A percentile compares a stretch with the other conserved stretches of the same genome.
Evolutionary conservation across 768 basidiomycete genomes (phyloP).

Genomic region (Pleurotus eryngii): DNA sequence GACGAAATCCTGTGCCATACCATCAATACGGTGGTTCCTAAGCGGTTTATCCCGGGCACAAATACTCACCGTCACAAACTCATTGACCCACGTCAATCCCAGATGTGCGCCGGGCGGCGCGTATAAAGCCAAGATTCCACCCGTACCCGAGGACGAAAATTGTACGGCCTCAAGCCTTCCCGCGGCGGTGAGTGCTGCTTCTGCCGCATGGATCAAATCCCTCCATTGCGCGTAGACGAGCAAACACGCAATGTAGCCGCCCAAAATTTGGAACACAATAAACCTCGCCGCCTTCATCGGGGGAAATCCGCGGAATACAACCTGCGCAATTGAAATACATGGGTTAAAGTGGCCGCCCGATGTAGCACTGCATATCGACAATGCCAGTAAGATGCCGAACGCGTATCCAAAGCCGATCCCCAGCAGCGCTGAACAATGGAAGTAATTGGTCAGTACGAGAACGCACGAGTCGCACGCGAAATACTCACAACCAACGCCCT

Average conservation of each 20-base stretch:
- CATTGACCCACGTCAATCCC: constrained; percentile 47
- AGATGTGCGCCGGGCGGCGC: constrained; percentile 39
- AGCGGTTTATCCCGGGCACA: too few species aligned
- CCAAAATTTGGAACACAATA: constrained; percentile 62
- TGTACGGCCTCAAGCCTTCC: constrained; percentile 20
- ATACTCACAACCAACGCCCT: constrained; percentile 48
- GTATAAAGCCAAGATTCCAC: constrained; percentile 55
- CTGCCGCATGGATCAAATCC: constrained; percentile 37
- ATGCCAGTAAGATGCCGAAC: constrained; percentile 57
- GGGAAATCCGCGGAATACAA: constrained; percentile 56
- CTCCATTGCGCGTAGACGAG: constrained; percentile 63
- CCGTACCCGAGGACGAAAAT: constrained; percentile 39
- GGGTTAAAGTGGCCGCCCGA: constrained; percentile 71
- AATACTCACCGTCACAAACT: constrained; percentile 48
- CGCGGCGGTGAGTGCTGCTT: constrained; percentile 25
- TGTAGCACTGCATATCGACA: constrained; percentile 46
- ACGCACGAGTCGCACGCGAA: not conserved
- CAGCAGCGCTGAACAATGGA: constrained; percentile 37
- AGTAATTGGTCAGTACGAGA: not conserved
- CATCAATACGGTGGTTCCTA: too few species aligned
- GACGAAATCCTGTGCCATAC: constrained; percentile 36
- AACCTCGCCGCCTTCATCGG: constrained; percentile 53
- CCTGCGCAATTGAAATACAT: constrained; percentile 50
- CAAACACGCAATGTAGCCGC: constrained; percentile 60
- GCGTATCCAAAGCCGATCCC: constrained; percentile 59